Conservation (phyloP, 2,329 filamentous ascomycete species). For the Pezizomycotina sp. region DNA sequence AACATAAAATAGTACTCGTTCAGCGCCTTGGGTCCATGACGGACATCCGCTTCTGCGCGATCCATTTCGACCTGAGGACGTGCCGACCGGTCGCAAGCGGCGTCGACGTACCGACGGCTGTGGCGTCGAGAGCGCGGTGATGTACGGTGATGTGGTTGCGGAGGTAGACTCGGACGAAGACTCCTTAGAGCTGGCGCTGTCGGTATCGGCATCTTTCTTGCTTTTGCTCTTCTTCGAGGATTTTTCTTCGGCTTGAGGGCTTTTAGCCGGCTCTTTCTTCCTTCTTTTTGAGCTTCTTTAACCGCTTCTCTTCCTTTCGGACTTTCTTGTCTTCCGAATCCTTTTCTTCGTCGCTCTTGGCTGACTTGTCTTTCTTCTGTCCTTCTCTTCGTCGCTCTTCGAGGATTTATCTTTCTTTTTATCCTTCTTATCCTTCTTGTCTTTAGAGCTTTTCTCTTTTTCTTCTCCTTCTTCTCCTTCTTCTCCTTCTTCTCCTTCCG, state of each 20-base stretch:
- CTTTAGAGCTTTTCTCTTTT: conserved; percentile 20
- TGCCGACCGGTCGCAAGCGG: conserved; percentile 46
- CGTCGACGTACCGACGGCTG: conserved; percentile 32
- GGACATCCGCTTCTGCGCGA: conserved; percentile 73
- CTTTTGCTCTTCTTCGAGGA: conserved; percentile 10
- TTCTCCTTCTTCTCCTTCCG: conserved; percentile 24
- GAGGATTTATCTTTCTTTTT: conserved; percentile 24
- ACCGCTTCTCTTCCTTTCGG: conserved; percentile 38
- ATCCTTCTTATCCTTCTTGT: conserved; percentile 19
- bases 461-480: conserved; percentile 22
- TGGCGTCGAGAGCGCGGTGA: conserved; percentile 21
- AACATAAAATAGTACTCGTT: conserved; percentile 50
- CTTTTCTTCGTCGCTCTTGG: conserved; percentile 28
- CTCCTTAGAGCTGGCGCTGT: conserved; percentile 22
- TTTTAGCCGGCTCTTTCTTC: conserved; percentile 28
- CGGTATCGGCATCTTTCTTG: conserved; percentile 18
- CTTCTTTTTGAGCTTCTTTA: conserved; percentile 32
- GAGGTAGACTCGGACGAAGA: conserved; percentile 21
- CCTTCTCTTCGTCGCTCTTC: conserved; percentile 26
- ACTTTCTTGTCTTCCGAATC: conserved; percentile 29
- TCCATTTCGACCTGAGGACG: conserved; percentile 62
- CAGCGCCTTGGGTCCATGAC: conserved; percentile 63
- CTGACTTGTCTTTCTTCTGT: conserved; percentile 29
- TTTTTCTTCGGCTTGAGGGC: conserved; percentile 22
- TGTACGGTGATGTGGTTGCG: conserved; percentile 28